Evolutionary conservation across 78 protist species (phyloP), one percentile per base, ranked within the genome.

Genomic region (Cyanophora paradoxa): DNA sequence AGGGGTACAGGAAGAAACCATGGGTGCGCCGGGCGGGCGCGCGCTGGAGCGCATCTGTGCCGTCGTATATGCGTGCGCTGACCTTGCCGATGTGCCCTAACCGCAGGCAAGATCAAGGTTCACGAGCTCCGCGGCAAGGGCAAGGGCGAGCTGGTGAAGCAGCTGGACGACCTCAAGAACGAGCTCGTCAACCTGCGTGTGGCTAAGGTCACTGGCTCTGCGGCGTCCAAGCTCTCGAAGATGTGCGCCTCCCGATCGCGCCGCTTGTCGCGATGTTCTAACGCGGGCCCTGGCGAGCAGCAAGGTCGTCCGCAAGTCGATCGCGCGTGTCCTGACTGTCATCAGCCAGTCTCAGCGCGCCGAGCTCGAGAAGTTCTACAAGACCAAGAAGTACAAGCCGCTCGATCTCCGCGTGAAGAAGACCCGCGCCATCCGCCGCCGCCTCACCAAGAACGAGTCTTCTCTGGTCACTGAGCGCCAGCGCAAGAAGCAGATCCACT

Each of bases 301-400:
- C 65, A 50, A 61, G 46, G 58, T 46, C 10, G 87, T 85, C 34
- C 86, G 94, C 75, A 87, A 87, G 82, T 37, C 63, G 13, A 74
- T 90, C 30, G 94, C 92, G 8, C 75, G 81, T 36, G 85, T 84
- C 36, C 70, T 87, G 62, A 86, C 94, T 10, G 94, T 90, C n/a
- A 48, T 85, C 57, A 87, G 82, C 88, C 84, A 88, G 76, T 77
- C 72, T 19, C 37, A 67, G 72, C 62, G 75, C 61, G 77, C 22
- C 37, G 22, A 36, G 24, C 71, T 81, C 37, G 66, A 83, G 33
- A 10, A 30, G 48, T 8, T 8, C 10, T 58, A 41, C 78, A 19
- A 19, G 61, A 73, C 31, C 41, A 68, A 84, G 72, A 54, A 26
- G 65, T 14, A 16, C 39, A 0, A 17, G 59, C 94, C 94, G 42